Evolutionary conservation across 2,329 filamentous ascomycete genomes (phyloP).

Genomic region (Ophiostoma himal-ulmi): DNA sequence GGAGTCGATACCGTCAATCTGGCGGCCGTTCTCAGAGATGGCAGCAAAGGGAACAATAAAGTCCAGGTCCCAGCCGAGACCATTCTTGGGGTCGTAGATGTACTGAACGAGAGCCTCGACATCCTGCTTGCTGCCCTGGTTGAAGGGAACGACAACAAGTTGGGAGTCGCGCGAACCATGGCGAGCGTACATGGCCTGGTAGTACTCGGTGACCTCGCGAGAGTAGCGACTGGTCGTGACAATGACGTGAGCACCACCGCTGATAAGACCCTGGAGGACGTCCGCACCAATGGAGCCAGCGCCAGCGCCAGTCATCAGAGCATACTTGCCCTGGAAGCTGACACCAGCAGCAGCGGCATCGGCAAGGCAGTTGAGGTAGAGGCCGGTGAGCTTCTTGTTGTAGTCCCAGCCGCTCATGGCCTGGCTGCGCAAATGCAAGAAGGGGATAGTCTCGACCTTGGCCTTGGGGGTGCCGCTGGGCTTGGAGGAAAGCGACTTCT

Average conservation of each 20-base stretch:
- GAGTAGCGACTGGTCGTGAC: conserved; percentile 97
- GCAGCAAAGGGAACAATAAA: conserved; percentile 94
- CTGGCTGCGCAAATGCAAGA: conserved; percentile 94
- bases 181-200: conserved; percentile 96
- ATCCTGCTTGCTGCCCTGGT: conserved; percentile 97
- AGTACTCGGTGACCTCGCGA: conserved; percentile 96
- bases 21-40: conserved; percentile 94
- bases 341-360: conserved; percentile 81
- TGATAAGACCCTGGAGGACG: conserved; percentile 90
- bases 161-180: conserved; percentile 92
- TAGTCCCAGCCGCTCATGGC: conserved; percentile 95
- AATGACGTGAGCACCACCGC: conserved; percentile 91
- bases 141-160: conserved; percentile 97
- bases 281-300: conserved; percentile 97
- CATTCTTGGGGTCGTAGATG: conserved; percentile 94
- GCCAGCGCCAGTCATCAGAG: conserved; percentile 95
- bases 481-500: conserved; percentile 46
- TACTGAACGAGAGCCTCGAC: conserved; percentile 90
- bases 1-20: conserved; percentile 94
- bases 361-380: conserved; percentile 89
- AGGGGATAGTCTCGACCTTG: conserved; percentile 95
- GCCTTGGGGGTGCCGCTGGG: conserved; percentile 61
- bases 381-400: conserved; percentile 93
- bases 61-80: conserved; percentile 96
- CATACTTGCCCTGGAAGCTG: conserved; percentile 90